phyloP scores from a whole-genome alignment of 345 rosid species.

The Aquilaria malaccensis region DNA sequence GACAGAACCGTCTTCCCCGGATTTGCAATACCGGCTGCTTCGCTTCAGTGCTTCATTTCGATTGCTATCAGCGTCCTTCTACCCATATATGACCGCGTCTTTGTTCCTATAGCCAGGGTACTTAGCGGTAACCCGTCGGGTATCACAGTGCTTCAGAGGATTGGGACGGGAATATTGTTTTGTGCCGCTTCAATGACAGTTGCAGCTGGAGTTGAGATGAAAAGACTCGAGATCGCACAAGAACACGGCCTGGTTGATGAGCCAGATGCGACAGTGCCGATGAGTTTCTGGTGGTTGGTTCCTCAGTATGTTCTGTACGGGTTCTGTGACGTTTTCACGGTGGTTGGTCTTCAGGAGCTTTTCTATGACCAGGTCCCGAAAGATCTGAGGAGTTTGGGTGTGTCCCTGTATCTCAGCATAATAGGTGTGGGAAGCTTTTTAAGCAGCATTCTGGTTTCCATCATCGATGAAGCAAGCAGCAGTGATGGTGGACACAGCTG shows the following conservation, averaged over 20 bases:
- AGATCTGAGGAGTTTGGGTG: slow-evolving; percentile 26
- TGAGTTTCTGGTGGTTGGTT: slow-evolving; percentile 25
- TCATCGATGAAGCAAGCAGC: slow-evolving; percentile 15
- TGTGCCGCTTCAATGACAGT: slow-evolving; percentile 16
- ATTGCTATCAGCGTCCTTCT: slow-evolving; percentile 29
- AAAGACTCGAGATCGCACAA: slow-evolving; percentile 22
- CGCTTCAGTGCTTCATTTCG: slow-evolving; percentile 43
- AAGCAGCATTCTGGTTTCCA: slow-evolving; percentile 26
- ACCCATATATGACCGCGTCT: slow-evolving; percentile 42
- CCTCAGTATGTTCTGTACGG: slow-evolving; percentile 27
- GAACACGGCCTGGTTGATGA: slow-evolving; percentile 13
- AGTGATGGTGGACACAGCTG: slow-evolving; percentile 17
- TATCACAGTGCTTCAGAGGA: slow-evolving; percentile 29
- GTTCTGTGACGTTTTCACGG: slow-evolving; percentile 18
- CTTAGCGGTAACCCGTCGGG: slow-evolving; percentile 20
- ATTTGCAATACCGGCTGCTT: slow-evolving; percentile 38
- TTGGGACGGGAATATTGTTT: slow-evolving; percentile 22
- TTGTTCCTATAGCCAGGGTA: slow-evolving; percentile 32
- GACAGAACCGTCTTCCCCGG: slow-evolving; percentile 33
- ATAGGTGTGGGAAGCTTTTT: slow-evolving; percentile 27
- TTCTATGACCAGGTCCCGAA: slow-evolving; percentile 28
- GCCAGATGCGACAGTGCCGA: slow-evolving; percentile 14
- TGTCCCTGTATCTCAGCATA: slow-evolving; percentile 22
- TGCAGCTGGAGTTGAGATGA: slow-evolving; percentile 26
- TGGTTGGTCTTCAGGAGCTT: slow-evolving; percentile 33